Evolutionary conservation across 1,139 yeast species (phyloP), one percentile per base, ranked within the genome.

Genomic region (Candida sanyaensis): DNA sequence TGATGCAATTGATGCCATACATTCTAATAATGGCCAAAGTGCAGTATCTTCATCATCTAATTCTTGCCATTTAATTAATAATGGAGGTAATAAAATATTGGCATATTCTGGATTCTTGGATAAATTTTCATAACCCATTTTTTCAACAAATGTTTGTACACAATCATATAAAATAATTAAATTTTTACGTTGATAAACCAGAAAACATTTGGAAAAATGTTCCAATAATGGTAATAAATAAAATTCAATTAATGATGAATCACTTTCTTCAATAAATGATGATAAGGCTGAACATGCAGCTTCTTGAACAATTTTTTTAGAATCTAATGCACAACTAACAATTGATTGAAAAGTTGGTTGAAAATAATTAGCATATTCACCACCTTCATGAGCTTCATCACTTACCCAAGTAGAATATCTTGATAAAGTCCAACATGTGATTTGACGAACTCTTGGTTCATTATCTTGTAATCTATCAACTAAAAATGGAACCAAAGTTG

Each of bases 401-500:
- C 86, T 78, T 17, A 92, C 87, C 97, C 97, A 92, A 4, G 80
- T 61, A 1, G 96, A 80, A 63, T 85, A 93, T 50, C 98, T 77
- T 37, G 96, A 87, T 44, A 93, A 71, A 0, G 98, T 89, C 99
- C 99, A 93, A 70, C 98, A 92, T 0, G 96, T 75, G 47, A 93
- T 93, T 65, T 90, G 96, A 55, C 98, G 79, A 8, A 93, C 96
- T 41, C 96, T 80, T 6, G 96, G 86, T 66, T 91, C 88, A 11
- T 71, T 66, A 64, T 92, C 97, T 48, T 75, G 75, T 52, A 92
- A 69, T 59, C 96, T 77, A 49, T 90, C 90, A 28, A 91, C 92
- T 53, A 93, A 75, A 61, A 86, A 92, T 37, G 96, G 97, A 31
- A 93, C 84, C 46, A 93, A 73, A 12, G 84, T 80, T 1, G 97